phyloP scores from a whole-genome alignment of 257 asterid species.

The Galeopsis tetrahit region DNA sequence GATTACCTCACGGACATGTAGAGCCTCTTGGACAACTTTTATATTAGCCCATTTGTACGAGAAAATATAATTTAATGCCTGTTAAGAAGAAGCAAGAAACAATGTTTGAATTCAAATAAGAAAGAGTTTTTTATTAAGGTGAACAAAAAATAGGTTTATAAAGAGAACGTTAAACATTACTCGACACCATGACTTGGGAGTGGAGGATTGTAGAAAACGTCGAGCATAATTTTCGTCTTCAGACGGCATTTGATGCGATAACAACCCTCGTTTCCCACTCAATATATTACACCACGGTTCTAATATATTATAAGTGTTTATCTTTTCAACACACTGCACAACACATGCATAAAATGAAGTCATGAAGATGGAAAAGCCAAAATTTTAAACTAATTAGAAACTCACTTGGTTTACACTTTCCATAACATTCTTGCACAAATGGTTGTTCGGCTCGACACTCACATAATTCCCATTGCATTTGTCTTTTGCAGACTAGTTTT shows the following conservation, averaged over 20 bases:
- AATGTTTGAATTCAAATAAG: no score
- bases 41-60: slow-evolving; percentile 28
- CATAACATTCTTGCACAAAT: slow-evolving; percentile 28
- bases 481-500: slow-evolving; percentile 38
- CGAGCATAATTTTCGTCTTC: slow-evolving; percentile 10
- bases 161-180: slow-evolving; percentile 24
- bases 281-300: slow-evolving; percentile 45
- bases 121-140: no score
- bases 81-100: no score
- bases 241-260: not conserved
- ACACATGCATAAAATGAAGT: no score
- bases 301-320: not conserved
- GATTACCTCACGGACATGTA: no score
- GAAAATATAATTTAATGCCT: not conserved
- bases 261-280: no score
- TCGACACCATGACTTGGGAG: slow-evolving; percentile 30
- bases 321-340: slow-evolving; percentile 34
- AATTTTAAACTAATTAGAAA: not conserved
- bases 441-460: slow-evolving; percentile 18
- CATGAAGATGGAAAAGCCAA: no score
- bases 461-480: slow-evolving; percentile 34
- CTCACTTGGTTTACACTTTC: slow-evolving; percentile 1
- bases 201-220: slow-evolving; percentile 9
- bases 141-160: no score
- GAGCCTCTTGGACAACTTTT: no score